Conservation (phyloP, 2,329 filamentous ascomycete species). For the Fonsecaea nubica region DNA sequence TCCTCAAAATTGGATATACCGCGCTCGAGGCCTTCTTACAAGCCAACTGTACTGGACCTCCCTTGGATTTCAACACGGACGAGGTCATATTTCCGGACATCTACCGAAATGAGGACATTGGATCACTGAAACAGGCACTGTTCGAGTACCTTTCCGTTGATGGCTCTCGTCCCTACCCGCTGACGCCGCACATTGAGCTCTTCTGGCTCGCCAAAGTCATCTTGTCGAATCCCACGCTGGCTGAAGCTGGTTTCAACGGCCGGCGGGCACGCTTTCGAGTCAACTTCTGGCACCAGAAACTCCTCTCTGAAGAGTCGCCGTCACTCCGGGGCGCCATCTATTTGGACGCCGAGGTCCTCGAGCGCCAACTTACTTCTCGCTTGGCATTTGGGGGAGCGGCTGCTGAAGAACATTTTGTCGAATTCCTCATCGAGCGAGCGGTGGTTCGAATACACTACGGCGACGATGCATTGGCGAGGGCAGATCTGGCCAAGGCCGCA, state of each 20-base stretch:
- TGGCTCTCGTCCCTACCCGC: constrained; percentile 82
- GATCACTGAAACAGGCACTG: constrained; percentile 62
- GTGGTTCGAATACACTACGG: constrained; percentile 85
- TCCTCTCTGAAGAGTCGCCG: constrained; percentile 68
- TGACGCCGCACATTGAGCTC: constrained; percentile 83
- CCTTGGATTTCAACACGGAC: constrained; percentile 66
- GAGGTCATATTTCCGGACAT: constrained; percentile 56
- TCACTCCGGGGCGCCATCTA: constrained; percentile 68
- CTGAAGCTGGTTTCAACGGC: constrained; percentile 51
- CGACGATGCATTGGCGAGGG: constrained; percentile 74
- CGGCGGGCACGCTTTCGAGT: constrained; percentile 72
- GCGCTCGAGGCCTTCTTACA: constrained; percentile 82
- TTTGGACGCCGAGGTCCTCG: constrained; percentile 61
- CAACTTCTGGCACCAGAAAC: constrained; percentile 73
- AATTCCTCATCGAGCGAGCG: constrained; percentile 81
- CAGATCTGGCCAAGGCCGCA: constrained; percentile 73
- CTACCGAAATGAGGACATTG: constrained; percentile 51
- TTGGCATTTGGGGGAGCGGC: constrained; percentile 44
- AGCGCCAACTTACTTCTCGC: constrained; percentile 45
- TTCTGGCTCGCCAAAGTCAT: constrained; percentile 75
- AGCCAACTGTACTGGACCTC: constrained; percentile 84
- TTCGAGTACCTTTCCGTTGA: constrained; percentile 77
- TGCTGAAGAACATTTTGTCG: constrained; percentile 43
- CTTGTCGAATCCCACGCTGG: constrained; percentile 57
- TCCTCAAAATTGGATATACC: constrained; percentile 67